Percentiles rank a stretch among this genome's conserved stretches.
These are phyloP conservation scores for Metschnikowia cubensis DNA, from an alignment of 805 yeast genomes.

Conservation along the genomic window DNA sequence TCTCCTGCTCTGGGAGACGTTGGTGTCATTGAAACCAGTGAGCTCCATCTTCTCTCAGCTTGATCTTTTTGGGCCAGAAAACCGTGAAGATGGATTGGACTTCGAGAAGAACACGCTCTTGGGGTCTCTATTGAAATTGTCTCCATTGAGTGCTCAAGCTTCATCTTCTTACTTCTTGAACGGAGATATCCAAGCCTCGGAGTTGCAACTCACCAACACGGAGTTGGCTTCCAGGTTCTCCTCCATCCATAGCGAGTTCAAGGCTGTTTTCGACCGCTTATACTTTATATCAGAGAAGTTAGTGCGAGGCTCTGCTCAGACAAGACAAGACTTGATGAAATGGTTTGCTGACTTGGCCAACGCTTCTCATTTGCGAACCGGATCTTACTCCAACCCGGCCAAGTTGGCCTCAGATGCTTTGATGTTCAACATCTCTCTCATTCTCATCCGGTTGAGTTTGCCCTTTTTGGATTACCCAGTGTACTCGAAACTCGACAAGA, in stretches of 20 bases:
- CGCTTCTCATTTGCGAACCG: slow-evolving; percentile 80
- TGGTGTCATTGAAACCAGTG: slow-evolving; percentile 57
- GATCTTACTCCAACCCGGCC: slow-evolving; percentile 69
- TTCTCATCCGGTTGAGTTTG: slow-evolving; percentile 67
- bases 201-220: slow-evolving; percentile 39
- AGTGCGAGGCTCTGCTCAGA: slow-evolving; percentile 63
- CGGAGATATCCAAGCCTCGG: slow-evolving; percentile 19
- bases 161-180: slow-evolving; percentile 44
- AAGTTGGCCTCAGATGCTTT: slow-evolving; percentile 74
- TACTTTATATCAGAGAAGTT: slow-evolving; percentile 69
- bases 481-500: slow-evolving; percentile 67
- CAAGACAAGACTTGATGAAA: slow-evolving; percentile 60
- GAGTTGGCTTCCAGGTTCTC: slow-evolving; percentile 45
- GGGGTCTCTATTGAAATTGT: slow-evolving; percentile 73
- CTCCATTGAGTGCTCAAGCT: slow-evolving; percentile 61
- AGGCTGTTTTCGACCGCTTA: slow-evolving; percentile 54
- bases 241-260: slow-evolving; percentile 56
- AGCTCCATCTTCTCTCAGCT: slow-evolving; percentile 57
- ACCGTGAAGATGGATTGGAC: slow-evolving; percentile 41
- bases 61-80: slow-evolving; percentile 49
- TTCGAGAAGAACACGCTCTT: slow-evolving; percentile 62
- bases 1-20: slow-evolving; percentile 52
- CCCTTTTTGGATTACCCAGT: slow-evolving; percentile 72
- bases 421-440: slow-evolving; percentile 68
- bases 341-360: slow-evolving; percentile 76